phyloP scores from a whole-genome alignment of 139 green algal genomes.

The Ostreobium quekettii region DNA sequence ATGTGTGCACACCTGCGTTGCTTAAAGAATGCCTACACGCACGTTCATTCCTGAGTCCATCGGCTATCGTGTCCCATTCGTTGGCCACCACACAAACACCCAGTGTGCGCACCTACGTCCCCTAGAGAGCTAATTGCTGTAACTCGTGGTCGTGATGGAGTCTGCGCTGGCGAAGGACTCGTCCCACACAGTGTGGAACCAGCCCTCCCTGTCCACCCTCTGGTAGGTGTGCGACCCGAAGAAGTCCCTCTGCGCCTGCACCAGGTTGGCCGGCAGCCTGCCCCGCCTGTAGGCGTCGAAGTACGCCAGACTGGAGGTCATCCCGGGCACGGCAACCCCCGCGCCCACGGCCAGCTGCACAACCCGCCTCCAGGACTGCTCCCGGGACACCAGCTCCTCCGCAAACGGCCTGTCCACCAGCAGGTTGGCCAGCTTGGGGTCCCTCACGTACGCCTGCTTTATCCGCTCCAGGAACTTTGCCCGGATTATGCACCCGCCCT shows the following conservation, averaged over 20 bases:
- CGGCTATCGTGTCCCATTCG: too few relatives aligned
- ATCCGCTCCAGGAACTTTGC: conserved; percentile 94
- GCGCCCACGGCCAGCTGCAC: conserved; percentile 50
- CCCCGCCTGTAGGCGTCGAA: conserved; percentile 94
- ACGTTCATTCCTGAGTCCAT: too few relatives aligned
- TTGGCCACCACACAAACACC: too few relatives aligned
- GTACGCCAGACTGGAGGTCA: conserved; percentile 84
- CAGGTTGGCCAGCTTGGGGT: conserved; percentile 68
- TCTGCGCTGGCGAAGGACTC: conserved; percentile 67
- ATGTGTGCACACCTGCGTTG: too few relatives aligned
- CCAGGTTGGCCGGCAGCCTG: conserved; percentile 90
- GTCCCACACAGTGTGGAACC: conserved; percentile 80
- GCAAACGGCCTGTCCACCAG: conserved; percentile 86
- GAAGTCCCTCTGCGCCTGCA: conserved; percentile 96
- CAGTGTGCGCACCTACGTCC: too few relatives aligned
- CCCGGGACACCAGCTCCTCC: conserved; percentile 57
- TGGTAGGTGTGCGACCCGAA: conserved; percentile 98
- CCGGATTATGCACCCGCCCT: conserved; percentile 99
- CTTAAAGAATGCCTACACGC: too few relatives aligned
- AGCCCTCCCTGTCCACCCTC: conserved; percentile 69
- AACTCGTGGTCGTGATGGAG: conserved; percentile 83
- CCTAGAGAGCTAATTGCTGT: conserved; percentile 55
- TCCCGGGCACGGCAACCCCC: conserved; percentile 72
- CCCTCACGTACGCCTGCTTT: conserved; percentile 76
- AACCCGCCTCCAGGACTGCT: conserved; percentile 82